These are phyloP conservation scores for Oemleria cerasiformis DNA, from an alignment of 306 rosid genomes.

Conservation along the genomic window DNA sequence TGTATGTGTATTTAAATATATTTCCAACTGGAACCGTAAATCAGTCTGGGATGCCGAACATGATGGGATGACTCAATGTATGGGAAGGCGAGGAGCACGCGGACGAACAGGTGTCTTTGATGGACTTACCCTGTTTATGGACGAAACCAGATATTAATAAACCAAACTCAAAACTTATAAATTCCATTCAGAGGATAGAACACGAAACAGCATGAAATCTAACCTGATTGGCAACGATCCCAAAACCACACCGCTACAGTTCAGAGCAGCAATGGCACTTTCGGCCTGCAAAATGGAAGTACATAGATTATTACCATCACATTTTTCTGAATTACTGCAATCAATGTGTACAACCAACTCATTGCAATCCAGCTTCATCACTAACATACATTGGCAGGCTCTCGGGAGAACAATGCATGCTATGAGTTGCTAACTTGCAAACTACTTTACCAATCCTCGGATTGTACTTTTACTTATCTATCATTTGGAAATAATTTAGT, in stretches of 20 bases:
- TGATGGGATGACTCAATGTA: constrained; percentile 9
- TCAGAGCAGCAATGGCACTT: constrained; percentile 51
- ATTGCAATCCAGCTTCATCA: constrained; percentile 3
- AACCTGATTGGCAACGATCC: constrained; percentile 95
- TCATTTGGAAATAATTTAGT: not conserved
- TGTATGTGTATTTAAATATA: constrained; percentile 15
- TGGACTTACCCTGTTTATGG: constrained; percentile 34
- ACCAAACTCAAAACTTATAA: not conserved
- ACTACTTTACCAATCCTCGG: not conserved
- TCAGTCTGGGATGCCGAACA: constrained; percentile 22
- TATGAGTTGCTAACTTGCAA: not conserved
- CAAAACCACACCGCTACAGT: constrained; percentile 65
- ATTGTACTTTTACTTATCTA: not conserved
- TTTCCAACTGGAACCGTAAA: constrained; percentile 5
- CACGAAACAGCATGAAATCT: constrained; percentile 30
- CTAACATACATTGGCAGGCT: not conserved
- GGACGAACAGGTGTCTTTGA: constrained; percentile 42
- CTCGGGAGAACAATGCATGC: not conserved
- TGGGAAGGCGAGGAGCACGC: constrained; percentile 36
- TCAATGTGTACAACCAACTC: not conserved
- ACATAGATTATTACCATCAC: not conserved
- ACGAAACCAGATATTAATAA: not conserved
- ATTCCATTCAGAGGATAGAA: not conserved
- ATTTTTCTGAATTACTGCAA: constrained; percentile 1
- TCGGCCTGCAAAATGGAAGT: constrained; percentile 62